Base-by-base conservation (phyloP, 208 protist species). In the Trypanosoma lewisi region DNA sequence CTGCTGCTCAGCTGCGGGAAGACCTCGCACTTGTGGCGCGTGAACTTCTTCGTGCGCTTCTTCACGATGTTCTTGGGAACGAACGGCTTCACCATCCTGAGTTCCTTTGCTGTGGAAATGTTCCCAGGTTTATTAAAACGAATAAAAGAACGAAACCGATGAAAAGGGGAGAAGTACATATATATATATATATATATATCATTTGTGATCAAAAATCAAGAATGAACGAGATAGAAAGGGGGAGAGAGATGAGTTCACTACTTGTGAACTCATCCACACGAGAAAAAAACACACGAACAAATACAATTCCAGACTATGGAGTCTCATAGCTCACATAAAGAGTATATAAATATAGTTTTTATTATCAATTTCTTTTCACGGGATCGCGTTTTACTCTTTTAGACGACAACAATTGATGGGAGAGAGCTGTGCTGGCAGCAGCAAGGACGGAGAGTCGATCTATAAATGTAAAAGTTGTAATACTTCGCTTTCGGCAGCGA, bases 11-110 rank as follows among this genome's bases (percentile, higher is more conserved):
- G 91, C 78, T 96, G 85, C 37, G 89, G 90, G 84, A 97, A 98
- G 47, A 81, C 62, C 78, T 99, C 97, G 65, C 84, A 95, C 69
- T 97, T 80, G 74, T 98, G 97, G 80, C 98, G 91, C 47, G 83
- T 96, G 89, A 99, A 99, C 83, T 91, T 93, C 85, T 97, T 97
- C 64, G 92, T 97, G 75, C 93, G 93, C 97, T 99, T 99, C 92
- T 99, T 99, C 67, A 99, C 91, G 60, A 98, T 92, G 56, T 82
- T 80, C 77, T 88, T 93, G 64, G 76, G 90, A 42, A 93, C 82
- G 42, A 97, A 56, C 33, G 96, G 89, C 81, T 96, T 96, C 75
- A 98, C 93, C 96, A 98, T 98, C 57, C 42, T 60, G 80, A 47
- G 27, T 61, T 60, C 42, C 48, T 64, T 25, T 48, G 2, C 37